phyloP scores from a whole-genome alignment of 106 monocot genomes.

The Vanilla planifolia region DNA sequence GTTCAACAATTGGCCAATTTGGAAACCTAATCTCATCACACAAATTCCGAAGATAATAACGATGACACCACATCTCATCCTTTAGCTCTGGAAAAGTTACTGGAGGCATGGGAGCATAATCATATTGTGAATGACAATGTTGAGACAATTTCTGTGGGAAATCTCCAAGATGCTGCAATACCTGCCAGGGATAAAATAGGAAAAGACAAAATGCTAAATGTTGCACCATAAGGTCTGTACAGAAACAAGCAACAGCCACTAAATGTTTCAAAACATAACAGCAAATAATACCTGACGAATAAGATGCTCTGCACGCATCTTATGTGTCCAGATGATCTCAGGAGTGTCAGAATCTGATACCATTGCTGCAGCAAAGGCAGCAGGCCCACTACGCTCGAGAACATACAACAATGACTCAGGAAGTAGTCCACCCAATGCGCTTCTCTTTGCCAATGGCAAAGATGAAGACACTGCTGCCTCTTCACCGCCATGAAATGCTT shows the following conservation, averaged over 20 bases:
- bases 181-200: constrained; percentile 35
- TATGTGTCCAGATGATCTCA: constrained; percentile 99
- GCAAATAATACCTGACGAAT: constrained; percentile 63
- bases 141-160: constrained; percentile 97
- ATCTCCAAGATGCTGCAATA: constrained; percentile 98
- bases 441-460: constrained; percentile 92
- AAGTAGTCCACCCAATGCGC: constrained; percentile 92
- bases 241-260: constrained; percentile 9
- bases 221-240: neutral
- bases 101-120: constrained; percentile 99
- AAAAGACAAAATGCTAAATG: constrained; percentile 2
- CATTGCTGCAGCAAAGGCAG: constrained; percentile 96
- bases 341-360: constrained; percentile 99
- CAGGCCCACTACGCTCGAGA: constrained; percentile 85
- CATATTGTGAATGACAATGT: constrained; percentile 94
- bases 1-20: constrained; percentile 98
- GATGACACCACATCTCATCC: constrained; percentile 99
- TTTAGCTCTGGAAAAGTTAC: constrained; percentile 93
- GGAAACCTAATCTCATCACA: constrained; percentile 98
- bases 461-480: constrained; percentile 95
- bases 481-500: constrained; percentile 99
- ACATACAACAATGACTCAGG: constrained; percentile 98
- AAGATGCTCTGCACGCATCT: constrained; percentile 97
- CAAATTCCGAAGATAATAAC: constrained; percentile 91
- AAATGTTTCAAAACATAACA: neutral